A percentile compares a stretch with the other conserved stretches of the same genome.
Evolutionary conservation across 1,284 basidiomycete genomes (phyloP).

Genomic region (Trametes pubescens): DNA sequence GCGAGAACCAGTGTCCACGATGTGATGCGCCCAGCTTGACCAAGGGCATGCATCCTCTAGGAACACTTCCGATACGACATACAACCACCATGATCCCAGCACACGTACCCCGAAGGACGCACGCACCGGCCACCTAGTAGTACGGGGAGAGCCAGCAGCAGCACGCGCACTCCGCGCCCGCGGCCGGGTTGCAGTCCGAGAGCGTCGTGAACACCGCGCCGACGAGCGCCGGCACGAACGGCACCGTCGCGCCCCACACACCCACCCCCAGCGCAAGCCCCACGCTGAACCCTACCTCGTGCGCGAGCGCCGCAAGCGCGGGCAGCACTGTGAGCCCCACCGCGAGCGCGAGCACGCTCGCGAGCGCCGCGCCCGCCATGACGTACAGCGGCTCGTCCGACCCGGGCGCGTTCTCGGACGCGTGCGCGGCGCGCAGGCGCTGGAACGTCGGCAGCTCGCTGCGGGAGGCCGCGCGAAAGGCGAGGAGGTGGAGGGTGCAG

Average conservation of each 20-base stretch:
- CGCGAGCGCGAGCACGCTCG: conserved; percentile 11
- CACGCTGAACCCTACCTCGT: conserved; percentile 7
- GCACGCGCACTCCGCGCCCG: conserved; percentile 1
- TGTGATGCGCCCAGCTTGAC: background rate
- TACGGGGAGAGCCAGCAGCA: no score
- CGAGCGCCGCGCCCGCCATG: background rate
- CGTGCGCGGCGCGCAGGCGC: background rate
- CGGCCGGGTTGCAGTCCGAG: conserved; percentile 10
- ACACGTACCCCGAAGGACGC: background rate
- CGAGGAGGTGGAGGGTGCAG: background rate
- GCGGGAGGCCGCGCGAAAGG: background rate
- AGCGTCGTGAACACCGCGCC: conserved; percentile 7
- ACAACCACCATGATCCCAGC: background rate
- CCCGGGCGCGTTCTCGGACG: background rate
- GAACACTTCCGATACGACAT: background rate
- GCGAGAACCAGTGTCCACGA: background rate
- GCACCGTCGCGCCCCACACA: conserved; percentile 16
- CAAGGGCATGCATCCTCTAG: background rate
- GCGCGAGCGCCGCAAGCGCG: background rate
- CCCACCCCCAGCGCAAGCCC: conserved; percentile 11
- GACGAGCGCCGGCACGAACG: conserved; percentile 10
- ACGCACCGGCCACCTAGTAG: conserved; percentile 10
- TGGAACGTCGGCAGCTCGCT: no score
- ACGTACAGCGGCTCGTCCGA: background rate
- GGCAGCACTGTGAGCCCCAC: conserved; percentile 17